Evolutionary conservation across 1,284 basidiomycete species (phyloP), one percentile per base, ranked within the genome.

Genomic region (Trametes versicolor): DNA sequence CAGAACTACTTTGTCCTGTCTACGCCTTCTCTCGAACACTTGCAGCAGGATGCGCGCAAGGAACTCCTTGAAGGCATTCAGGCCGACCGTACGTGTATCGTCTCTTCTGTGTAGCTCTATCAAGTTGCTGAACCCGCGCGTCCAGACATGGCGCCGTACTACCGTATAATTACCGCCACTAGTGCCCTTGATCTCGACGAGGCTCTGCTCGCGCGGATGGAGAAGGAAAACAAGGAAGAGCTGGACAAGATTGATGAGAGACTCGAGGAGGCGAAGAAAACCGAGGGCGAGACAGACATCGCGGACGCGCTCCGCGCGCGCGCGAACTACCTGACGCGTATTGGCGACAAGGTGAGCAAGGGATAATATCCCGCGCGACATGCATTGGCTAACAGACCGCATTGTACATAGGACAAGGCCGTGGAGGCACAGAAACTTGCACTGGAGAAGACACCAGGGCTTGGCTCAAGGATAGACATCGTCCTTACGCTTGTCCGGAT

Each of bases 391-490:
- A 17, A 51, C 19, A 32, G 50, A n/a, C 7, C 45, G 9, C 8
- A 21, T 48, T 9, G 32, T 6, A 51, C n/a, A 21, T 27, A 90
- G 93, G 93, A 95, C 45, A 80, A 81, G 37, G 89, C 95, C 0
- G 75, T 97, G 10, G 87, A 87, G 49, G 96, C 97, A 0, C 90
- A 97, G 73, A 90, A 93, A 65, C 83, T 92, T 1, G 97, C 97
- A 0, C 80, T 98, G 13, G 91, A 94, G 78, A 98, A 99, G 81
- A 97, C 95, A 0, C 91, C 96, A 1, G 97, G 97, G 0, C 82
- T 98, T 1, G 97, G 98, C 12, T 94, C 95, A 4, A 86, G 94
- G 70, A 98, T 99, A 76, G 97, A 99, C 78, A 90, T 99, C 57
- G 91, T 93, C 0, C 86, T 99, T 36, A 91, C 95, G 0, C 89